A percentile compares a stretch with the other conserved stretches of the same genome.
Conservation (phyloP, 768 basidiomycete species). For the Russula compacta region DNA sequence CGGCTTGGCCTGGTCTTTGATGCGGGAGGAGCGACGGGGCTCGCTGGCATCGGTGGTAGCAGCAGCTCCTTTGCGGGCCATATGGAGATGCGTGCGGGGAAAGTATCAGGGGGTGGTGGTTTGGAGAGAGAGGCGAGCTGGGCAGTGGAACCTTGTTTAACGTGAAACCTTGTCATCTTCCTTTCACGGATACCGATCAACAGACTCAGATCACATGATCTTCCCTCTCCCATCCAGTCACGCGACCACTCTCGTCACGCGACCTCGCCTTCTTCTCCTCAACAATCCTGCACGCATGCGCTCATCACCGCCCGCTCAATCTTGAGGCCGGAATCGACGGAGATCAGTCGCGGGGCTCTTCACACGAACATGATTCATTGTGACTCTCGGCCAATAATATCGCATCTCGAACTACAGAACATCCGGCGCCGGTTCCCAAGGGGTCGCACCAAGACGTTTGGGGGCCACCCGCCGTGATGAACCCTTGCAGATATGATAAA, state of each 20-base stretch:
- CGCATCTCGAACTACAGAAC: neutral
- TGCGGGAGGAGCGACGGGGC: constrained; percentile 67
- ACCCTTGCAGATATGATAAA: neutral
- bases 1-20: constrained; percentile 61
- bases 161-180: constrained; percentile 15
- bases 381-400: neutral
- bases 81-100: constrained; percentile 25
- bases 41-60: constrained; percentile 34
- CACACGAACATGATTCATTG: neutral
- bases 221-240: neutral
- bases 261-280: neutral
- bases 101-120: constrained; percentile 16
- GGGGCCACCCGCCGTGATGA: neutral
- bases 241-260: neutral
- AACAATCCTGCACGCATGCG: neutral
- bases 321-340: neutral
- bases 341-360: neutral
- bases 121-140: constrained; percentile 14
- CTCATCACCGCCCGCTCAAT: neutral
- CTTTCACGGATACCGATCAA: constrained; percentile 5
- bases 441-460: neutral
- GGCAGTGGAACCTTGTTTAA: constrained; percentile 20
- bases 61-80: constrained; percentile 66
- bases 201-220: constrained; percentile 10
- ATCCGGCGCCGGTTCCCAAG: neutral